phyloP scores from a whole-genome alignment of 2,329 filamentous ascomycete genomes.

The Aspergillus tamarii region DNA sequence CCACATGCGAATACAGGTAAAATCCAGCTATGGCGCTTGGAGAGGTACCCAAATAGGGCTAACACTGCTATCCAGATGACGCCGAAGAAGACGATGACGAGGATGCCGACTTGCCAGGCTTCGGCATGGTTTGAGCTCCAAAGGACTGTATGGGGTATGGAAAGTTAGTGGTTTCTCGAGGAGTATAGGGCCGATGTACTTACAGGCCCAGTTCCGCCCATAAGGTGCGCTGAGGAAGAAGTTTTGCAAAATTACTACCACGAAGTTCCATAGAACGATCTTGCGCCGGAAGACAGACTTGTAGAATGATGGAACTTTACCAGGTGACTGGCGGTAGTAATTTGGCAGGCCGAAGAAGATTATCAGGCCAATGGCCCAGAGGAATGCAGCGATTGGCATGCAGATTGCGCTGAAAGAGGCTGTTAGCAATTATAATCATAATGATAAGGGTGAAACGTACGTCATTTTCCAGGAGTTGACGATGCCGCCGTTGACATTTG shows the following conservation, averaged over 20 bases:
- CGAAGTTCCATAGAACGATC: conserved; percentile 69
- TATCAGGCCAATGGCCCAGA: conserved; percentile 60
- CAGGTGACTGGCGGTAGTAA: conserved; percentile 68
- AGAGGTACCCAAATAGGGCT: conserved; percentile 57
- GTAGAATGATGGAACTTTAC: conserved; percentile 68
- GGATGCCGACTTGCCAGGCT: conserved; percentile 59
- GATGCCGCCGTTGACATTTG: conserved; percentile 39
- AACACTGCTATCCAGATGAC: conserved; percentile 57
- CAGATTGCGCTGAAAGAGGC: conserved; percentile 51
- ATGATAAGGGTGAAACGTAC: conserved; percentile 26
- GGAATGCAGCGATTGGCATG: conserved; percentile 59
- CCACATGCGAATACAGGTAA: conserved; percentile 69
- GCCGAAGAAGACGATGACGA: conserved; percentile 54
- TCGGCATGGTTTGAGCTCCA: conserved; percentile 61
- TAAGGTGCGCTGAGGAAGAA: conserved; percentile 69
- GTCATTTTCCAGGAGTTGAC: conserved; percentile 51
- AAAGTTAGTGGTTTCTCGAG: conserved; percentile 9
- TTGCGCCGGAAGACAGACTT: conserved; percentile 63
- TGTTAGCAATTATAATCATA: conserved; percentile 21
- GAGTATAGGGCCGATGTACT: conserved; percentile 12
- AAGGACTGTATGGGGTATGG: conserved; percentile 45
- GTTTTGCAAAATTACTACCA: conserved; percentile 66
- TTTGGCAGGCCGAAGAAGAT: conserved; percentile 66
- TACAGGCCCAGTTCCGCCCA: conserved; percentile 67
- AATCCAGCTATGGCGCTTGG: conserved; percentile 66